Percentiles rank a stretch among this genome's conserved stretches.
Conservation (phyloP, 306 rosid species). For the Prunus campanulata region DNA sequence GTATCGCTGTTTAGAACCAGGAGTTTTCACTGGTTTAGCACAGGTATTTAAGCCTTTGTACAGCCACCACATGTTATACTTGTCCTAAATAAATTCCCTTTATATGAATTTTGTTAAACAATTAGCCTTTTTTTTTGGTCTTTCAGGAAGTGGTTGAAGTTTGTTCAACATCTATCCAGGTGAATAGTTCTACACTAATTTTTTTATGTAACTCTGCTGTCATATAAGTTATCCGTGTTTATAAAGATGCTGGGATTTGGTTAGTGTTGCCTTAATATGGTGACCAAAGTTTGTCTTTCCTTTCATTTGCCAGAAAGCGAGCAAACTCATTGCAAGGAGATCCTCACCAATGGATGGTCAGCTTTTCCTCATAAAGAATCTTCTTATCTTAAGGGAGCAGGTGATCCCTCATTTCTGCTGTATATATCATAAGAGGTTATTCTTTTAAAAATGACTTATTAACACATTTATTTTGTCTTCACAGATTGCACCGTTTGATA, state of each 20-base stretch:
- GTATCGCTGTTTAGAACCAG: constrained; percentile 88
- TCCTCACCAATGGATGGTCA: constrained; percentile 96
- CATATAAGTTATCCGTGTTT: background rate
- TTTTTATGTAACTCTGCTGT: background rate
- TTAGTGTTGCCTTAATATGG: background rate
- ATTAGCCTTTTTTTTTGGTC: background rate
- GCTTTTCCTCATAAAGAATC: constrained; percentile 93
- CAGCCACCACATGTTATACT: background rate
- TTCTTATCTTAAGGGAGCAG: constrained; percentile 95
- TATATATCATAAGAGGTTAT: constrained; percentile 11
- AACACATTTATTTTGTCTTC: constrained; percentile 24
- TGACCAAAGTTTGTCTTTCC: background rate
- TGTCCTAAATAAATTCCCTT: constrained; percentile 1
- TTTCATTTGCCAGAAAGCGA: constrained; percentile 71
- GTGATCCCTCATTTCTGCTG: constrained; percentile 35
- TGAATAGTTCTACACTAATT: constrained; percentile 20
- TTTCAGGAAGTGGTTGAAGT: constrained; percentile 97
- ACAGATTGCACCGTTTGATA: constrained; percentile 93
- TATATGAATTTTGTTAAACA: constrained; percentile 19
- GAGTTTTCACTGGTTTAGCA: constrained; percentile 93
- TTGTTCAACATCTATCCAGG: constrained; percentile 90
- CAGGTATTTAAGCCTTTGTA: constrained; percentile 59
- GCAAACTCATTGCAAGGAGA: constrained; percentile 83
- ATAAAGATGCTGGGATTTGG: background rate
- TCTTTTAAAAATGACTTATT: constrained; percentile 14